A percentile compares a stretch with the other conserved stretches of the same genome.
Conservation (phyloP, 2,329 filamentous ascomycete genomes). For the Teratosphaeriaceae sp. region DNA sequence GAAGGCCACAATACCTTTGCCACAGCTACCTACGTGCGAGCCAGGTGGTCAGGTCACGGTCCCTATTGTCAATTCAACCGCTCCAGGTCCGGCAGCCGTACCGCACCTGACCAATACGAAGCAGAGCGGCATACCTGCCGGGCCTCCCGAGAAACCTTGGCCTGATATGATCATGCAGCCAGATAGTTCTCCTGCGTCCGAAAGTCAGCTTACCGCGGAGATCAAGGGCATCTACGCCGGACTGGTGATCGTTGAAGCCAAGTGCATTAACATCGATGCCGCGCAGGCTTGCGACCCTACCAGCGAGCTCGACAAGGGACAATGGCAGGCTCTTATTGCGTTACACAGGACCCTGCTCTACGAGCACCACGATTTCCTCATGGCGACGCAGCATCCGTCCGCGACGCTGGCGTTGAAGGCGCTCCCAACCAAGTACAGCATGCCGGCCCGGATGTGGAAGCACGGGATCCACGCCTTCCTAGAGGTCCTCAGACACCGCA, state of each 20-base stretch:
- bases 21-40: background rate
- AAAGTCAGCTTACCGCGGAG: slow-evolving; percentile 72
- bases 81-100: background rate
- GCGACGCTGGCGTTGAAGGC: slow-evolving; percentile 60
- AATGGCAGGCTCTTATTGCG: slow-evolving; percentile 79
- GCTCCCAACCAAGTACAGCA: slow-evolving; percentile 73
- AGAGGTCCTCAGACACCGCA: slow-evolving; percentile 54
- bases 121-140: background rate
- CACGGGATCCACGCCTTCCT: slow-evolving; percentile 64
- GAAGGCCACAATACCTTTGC: background rate
- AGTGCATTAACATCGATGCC: slow-evolving; percentile 77
- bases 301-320: slow-evolving; percentile 49
- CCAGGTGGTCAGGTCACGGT: background rate
- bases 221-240: slow-evolving; percentile 80
- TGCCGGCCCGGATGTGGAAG: slow-evolving; percentile 92
- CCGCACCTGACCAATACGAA: background rate
- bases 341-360: slow-evolving; percentile 61
- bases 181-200: slow-evolving; percentile 49
- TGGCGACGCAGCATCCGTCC: slow-evolving; percentile 79
- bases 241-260: slow-evolving; percentile 76
- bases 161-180: slow-evolving; percentile 19
- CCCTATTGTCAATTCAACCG: background rate
- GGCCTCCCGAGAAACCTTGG: background rate
- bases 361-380: slow-evolving; percentile 53
- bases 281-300: slow-evolving; percentile 50